Conservation (phyloP, 306 rosid species). For the Malus orientalis region DNA sequence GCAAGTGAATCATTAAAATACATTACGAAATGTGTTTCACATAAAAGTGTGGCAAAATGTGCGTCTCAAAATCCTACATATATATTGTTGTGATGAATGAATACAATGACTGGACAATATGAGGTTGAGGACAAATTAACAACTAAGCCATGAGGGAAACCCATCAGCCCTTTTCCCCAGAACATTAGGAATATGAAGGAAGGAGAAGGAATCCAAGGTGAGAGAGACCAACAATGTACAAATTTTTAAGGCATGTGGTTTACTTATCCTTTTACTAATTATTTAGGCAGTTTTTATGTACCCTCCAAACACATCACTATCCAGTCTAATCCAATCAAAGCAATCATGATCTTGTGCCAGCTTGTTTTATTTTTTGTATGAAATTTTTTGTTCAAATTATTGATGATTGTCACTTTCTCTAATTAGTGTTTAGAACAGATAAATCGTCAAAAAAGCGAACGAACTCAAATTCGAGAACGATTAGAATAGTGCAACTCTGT, state of each 20-base stretch:
- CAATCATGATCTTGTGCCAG: not conserved
- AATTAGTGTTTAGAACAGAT: no score
- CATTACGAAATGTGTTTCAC: no score
- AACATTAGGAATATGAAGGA: not conserved
- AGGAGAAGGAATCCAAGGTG: slow-evolving; percentile 39
- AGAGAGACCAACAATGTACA: not conserved
- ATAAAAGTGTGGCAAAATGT: no score
- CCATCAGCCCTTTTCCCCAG: slow-evolving; percentile 3
- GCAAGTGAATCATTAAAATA: no score
- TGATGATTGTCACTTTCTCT: no score
- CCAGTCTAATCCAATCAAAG: not conserved
- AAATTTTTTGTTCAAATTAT: not conserved
- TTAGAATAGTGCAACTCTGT: not conserved
- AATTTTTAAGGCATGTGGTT: slow-evolving; percentile 19
- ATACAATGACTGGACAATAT: slow-evolving; percentile 25
- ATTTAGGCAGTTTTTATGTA: not conserved
- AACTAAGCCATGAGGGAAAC: slow-evolving; percentile 25
- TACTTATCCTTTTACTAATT: not conserved
- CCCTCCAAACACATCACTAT: slow-evolving; percentile 12
- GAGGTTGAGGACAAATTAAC: slow-evolving; percentile 33
- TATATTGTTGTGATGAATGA: slow-evolving; percentile 12
- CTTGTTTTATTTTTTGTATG: not conserved
- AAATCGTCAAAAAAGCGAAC: not conserved
- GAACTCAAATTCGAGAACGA: not conserved
- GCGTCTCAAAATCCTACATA: not conserved